Base-by-base conservation (phyloP, 2,329 filamentous ascomycete species). In the Emmonsia crescens region DNA sequence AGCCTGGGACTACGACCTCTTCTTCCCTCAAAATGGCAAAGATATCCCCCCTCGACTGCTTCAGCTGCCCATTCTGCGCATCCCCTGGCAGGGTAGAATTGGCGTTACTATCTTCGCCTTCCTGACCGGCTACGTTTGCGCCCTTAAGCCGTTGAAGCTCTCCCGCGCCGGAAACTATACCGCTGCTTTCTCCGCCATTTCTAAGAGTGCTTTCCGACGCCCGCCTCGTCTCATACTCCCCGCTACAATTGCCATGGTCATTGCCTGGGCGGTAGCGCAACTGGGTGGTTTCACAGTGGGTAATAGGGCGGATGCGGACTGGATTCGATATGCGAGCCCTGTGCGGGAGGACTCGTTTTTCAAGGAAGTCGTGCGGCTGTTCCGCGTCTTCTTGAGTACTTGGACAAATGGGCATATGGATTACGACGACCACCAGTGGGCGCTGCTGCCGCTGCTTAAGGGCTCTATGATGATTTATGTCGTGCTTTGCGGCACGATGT, bases 101-200 rank as follows among this genome's bases (percentile, higher is more conserved):
- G 80, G 80, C 51, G 81, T 83, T 40, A 80, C 80, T 62, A 81
- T 82, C 69, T 83, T 83, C 65, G 79, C 80, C 58, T 81, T 83
- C 65, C 71, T 83, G 60, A 83, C 81, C 0, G 81, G 81, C 62
- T 83, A 82, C 64, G 81, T 83, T 27, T 82, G 80, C 68, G 80
- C 80, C 33, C 73, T 83, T 62, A 83, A 83, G 68, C 81, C 81
- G 1, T 70, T 83, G 16, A 80, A 79, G 68, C 77, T 79, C 52
- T 77, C 78, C 24, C 78, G 79, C 40, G 74, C 77, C 9, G 76
- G 77, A 48, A 78, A 82, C 65, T 65, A 70, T 33, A 66, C 74
- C 16, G 77, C 72, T 3, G 75, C 80, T 8, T 75, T 82, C 60
- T 73, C 75, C 52, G 75, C 79, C 27, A 72, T 83, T 56, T 78